A percentile compares a stretch with the other conserved stretches of the same genome.
Conservation (phyloP, 129 eudicot species). For the Artemisia tridentata region DNA sequence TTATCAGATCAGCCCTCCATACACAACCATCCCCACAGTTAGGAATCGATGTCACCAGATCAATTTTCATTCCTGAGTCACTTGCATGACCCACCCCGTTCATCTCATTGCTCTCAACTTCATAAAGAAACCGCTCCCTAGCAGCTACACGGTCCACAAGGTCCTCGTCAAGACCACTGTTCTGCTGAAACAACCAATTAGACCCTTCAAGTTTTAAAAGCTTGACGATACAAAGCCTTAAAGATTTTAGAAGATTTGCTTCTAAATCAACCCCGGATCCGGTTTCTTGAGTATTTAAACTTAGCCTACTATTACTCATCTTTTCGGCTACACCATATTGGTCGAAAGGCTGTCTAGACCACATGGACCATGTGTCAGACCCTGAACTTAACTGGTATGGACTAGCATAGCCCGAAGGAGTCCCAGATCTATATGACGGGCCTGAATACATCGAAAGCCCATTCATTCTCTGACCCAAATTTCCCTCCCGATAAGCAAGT, state of each 20-base stretch:
- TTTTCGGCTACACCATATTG: constrained; percentile 83
- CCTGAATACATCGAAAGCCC: constrained; percentile 42
- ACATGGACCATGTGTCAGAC: constrained; percentile 58
- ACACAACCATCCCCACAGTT: constrained; percentile 94
- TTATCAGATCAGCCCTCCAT: constrained; percentile 69
- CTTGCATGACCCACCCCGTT: constrained; percentile 35
- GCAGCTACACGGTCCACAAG: constrained; percentile 86
- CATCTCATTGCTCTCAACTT: constrained; percentile 67
- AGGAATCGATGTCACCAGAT: constrained; percentile 63
- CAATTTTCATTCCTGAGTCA: constrained; percentile 47
- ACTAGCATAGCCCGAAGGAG: constrained; percentile 48
- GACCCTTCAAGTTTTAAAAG: constrained; percentile 92
- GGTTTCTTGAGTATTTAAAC: constrained; percentile 42
- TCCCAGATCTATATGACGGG: constrained; percentile 45
- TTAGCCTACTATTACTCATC: constrained; percentile 16
- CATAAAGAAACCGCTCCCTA: constrained; percentile 76
- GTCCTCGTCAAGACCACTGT: constrained; percentile 71
- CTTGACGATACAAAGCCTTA: constrained; percentile 56
- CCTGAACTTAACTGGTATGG: constrained; percentile 45
- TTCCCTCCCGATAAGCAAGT: constrained; percentile 55
- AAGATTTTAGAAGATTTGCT: constrained; percentile 70
- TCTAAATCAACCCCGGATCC: constrained; percentile 61
- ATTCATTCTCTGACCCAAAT: constrained; percentile 35
- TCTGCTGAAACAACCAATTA: constrained; percentile 78
- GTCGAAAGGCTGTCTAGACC: constrained; percentile 79